These are phyloP conservation scores for Plantago major DNA, from an alignment of 257 asterid species.

Conservation along the genomic window DNA sequence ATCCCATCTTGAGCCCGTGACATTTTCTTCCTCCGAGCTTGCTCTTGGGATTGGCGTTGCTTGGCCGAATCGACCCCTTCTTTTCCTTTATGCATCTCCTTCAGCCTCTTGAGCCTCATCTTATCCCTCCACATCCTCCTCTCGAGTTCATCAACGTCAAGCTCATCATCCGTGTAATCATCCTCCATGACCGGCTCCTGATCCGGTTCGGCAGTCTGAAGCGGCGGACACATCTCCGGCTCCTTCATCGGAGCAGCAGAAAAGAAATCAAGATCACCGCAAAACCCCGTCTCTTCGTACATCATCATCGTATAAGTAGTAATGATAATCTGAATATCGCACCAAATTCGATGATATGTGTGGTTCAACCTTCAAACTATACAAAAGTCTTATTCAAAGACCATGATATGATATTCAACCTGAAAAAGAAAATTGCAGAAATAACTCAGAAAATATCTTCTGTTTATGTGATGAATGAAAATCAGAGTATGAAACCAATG, in stretches of 20 bases:
- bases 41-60: constrained; percentile 59
- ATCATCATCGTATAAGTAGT: constrained; percentile 33
- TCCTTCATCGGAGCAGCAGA: constrained; percentile 39
- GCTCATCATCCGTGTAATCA: constrained; percentile 53
- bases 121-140: constrained; percentile 57
- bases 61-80: constrained; percentile 41
- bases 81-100: constrained; percentile 42
- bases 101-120: constrained; percentile 45
- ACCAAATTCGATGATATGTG: neutral
- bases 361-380: constrained; percentile 11
- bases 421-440: neutral
- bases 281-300: constrained; percentile 49
- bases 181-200: constrained; percentile 40
- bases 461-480: neutral
- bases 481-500: constrained; percentile 1
- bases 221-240: constrained; percentile 20
- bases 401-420: neutral
- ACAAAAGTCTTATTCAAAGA: constrained; percentile 16
- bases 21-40: constrained; percentile 63
- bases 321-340: neutral
- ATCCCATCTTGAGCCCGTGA: constrained; percentile 65
- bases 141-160: constrained; percentile 62
- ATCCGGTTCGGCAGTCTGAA: constrained; percentile 27
- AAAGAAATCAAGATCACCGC: constrained; percentile 54
- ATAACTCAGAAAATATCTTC: neutral